A percentile compares a stretch with the other conserved stretches of the same genome.
phyloP scores from a whole-genome alignment of 148 eudicot species.

The Cornus florida region DNA sequence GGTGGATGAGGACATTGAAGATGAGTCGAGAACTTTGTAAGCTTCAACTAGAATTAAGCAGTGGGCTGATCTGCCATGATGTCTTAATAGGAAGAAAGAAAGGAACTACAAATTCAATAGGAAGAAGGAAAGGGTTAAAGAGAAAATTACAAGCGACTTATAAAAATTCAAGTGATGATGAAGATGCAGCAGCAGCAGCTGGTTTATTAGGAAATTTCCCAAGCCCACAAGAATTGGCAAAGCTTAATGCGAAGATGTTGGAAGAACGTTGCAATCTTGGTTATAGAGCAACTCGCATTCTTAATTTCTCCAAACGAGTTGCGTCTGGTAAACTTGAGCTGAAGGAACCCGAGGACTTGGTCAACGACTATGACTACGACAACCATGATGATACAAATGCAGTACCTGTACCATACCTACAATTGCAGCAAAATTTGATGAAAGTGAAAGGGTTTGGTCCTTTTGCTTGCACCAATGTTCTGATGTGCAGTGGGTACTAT shows the following conservation, averaged over 20 bases:
- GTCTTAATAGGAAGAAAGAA: too few relatives aligned
- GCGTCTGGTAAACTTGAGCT: constrained; percentile 12
- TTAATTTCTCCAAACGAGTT: constrained; percentile 21
- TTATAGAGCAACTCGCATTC: constrained; percentile 28
- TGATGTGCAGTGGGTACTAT: constrained; percentile 52
- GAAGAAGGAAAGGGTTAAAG: not conserved
- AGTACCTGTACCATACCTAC: not conserved
- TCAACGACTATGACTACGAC: too few relatives aligned
- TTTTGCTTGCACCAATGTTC: constrained; percentile 35
- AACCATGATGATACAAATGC: too few relatives aligned
- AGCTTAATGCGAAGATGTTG: constrained; percentile 8
- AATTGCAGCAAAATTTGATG: constrained; percentile 7
- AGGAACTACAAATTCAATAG: too few relatives aligned
- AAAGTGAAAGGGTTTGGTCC: constrained; percentile 40
- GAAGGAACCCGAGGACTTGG: not conserved
- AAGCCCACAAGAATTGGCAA: constrained; percentile 21
- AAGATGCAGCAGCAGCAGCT: too few relatives aligned
- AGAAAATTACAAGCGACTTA: not conserved
- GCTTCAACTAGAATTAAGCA: constrained; percentile 23
- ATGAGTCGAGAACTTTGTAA: constrained; percentile 43
- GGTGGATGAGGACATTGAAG: constrained; percentile 37
- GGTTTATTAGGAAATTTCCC: constrained; percentile 27
- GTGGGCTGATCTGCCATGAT: not conserved
- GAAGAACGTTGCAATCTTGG: constrained; percentile 31
- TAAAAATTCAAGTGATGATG: too few relatives aligned